A percentile compares a stretch with the other conserved stretches of the same genome.
phyloP scores from a whole-genome alignment of 176 grass and related monocot genomes.

The Zizania latifolia region DNA sequence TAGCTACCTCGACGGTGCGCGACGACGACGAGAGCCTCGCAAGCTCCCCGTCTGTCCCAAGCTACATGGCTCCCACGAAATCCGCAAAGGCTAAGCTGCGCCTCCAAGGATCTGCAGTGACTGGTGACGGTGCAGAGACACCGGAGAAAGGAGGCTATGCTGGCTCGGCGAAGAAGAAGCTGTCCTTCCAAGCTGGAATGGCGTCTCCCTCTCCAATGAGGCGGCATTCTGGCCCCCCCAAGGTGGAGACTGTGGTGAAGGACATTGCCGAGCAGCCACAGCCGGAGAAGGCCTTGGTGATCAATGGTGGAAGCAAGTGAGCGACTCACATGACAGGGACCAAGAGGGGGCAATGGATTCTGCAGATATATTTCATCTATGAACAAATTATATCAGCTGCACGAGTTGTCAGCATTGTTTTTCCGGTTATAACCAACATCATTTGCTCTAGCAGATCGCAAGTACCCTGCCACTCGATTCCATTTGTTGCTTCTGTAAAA shows the following conservation, averaged over 20 bases:
- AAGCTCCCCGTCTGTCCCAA: slow-evolving; percentile 61
- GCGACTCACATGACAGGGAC: slow-evolving; percentile 2
- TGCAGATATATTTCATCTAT: slow-evolving; percentile 33
- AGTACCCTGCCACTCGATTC: slow-evolving; percentile 15
- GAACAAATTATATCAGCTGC: slow-evolving; percentile 18
- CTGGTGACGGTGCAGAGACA: slow-evolving; percentile 44
- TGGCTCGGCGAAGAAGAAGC: slow-evolving; percentile 63
- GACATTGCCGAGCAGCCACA: slow-evolving; percentile 9
- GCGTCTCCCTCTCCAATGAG: slow-evolving; percentile 41
- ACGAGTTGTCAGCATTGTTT: slow-evolving; percentile 26
- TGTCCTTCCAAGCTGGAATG: slow-evolving; percentile 63
- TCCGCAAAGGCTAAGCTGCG: slow-evolving; percentile 77
- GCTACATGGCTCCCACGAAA: slow-evolving; percentile 87
- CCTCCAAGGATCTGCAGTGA: slow-evolving; percentile 42
- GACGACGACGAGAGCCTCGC: slow-evolving; percentile 72
- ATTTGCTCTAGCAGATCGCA: slow-evolving; percentile 26
- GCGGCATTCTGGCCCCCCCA: slow-evolving; percentile 80
- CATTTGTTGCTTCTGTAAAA: slow-evolving; percentile 55
- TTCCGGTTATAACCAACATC: slow-evolving; percentile 15
- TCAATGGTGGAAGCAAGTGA: slow-evolving; percentile 32
- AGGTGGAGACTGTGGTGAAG: slow-evolving; percentile 52
- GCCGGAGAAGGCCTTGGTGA: slow-evolving; percentile 28
- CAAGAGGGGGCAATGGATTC: slow-evolving; percentile 5
- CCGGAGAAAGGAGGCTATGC: slow-evolving; percentile 46
- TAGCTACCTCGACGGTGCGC: slow-evolving; percentile 45